Evolutionary conservation across 1,284 basidiomycete genomes (phyloP).

Genomic region (Cryptococcus maquisensis): DNA sequence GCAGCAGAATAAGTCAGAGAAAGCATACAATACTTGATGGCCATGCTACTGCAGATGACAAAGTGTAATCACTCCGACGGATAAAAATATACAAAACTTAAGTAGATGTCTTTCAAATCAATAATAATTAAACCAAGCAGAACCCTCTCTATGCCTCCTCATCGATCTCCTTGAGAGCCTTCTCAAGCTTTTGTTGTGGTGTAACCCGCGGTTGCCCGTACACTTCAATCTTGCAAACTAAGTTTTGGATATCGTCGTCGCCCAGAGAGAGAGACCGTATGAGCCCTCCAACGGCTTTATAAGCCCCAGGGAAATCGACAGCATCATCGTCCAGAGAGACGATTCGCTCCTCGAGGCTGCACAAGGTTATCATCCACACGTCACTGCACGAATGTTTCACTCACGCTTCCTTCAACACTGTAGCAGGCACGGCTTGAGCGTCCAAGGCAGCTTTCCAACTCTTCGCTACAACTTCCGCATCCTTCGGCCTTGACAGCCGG

Average conservation of each 20-base stretch:
- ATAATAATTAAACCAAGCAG: too few relatives aligned
- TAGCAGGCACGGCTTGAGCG: constrained; percentile 54
- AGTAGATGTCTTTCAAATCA: too few relatives aligned
- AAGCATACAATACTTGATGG: too few relatives aligned
- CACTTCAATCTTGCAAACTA: constrained; percentile 40
- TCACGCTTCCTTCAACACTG: not conserved
- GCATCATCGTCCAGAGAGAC: constrained; percentile 79
- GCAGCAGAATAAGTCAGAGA: too few relatives aligned
- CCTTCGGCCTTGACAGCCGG: constrained; percentile 81
- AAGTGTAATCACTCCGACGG: too few relatives aligned
- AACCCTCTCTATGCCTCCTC: constrained; percentile 21
- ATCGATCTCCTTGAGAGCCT: constrained; percentile 34
- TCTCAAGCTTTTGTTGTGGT: constrained; percentile 41
- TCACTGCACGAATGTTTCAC: not conserved
- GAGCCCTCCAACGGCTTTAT: constrained; percentile 68
- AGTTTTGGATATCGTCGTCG: constrained; percentile 57
- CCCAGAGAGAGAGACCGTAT: constrained; percentile 61
- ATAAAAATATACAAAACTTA: too few relatives aligned
- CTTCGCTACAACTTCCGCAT: constrained; percentile 67
- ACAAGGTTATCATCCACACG: constrained; percentile 9
- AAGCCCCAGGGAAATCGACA: constrained; percentile 83
- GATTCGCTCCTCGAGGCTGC: constrained; percentile 62
- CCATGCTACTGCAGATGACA: too few relatives aligned
- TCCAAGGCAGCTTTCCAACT: constrained; percentile 55
- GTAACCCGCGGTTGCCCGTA: constrained; percentile 39